phyloP scores from a whole-genome alignment of 306 rosid genomes.

The Dryas alaskensis region DNA sequence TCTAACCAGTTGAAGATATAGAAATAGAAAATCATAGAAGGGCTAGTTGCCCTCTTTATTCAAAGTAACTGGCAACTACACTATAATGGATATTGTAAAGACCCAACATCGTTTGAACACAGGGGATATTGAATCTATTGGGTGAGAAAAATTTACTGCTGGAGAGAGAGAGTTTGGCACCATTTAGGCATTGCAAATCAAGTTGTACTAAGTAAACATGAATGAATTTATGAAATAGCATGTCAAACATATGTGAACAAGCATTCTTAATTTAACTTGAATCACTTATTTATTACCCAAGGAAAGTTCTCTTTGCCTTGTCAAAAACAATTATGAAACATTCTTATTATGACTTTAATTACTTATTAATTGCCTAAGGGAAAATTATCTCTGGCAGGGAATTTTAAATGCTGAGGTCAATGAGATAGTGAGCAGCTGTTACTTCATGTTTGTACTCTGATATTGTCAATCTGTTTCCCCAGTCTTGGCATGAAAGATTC shows the following conservation, averaged over 20 bases:
- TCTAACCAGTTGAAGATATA: not conserved
- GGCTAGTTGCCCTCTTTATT: not conserved
- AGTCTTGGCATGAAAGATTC: conserved; percentile 97
- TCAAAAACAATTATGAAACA: conserved; percentile 2
- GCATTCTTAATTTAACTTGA: not conserved
- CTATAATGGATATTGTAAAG: not conserved
- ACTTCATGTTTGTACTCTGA: conserved; percentile 16
- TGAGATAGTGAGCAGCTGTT: conserved; percentile 16
- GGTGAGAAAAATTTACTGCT: not conserved
- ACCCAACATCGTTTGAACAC: not conserved
- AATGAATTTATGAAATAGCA: not conserved
- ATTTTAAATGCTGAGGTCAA: conserved; percentile 1
- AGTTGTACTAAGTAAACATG: not conserved
- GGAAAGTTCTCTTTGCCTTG: not conserved
- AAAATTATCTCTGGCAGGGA: not conserved
- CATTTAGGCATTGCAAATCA: not conserved
- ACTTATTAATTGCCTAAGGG: conserved; percentile 5
- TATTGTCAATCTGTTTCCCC: conserved; percentile 12
- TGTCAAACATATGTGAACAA: conserved; percentile 5
- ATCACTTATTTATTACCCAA: not conserved
- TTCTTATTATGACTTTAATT: not conserved
- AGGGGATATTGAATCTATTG: not conserved
- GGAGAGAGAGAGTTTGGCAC: not conserved
- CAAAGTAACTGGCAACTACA: not conserved
- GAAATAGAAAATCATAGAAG: not conserved